Percentiles rank a stretch among this genome's conserved stretches.
These are phyloP conservation scores for Phoma sp. DNA, from an alignment of 2,329 filamentous ascomycete species.

Conservation along the genomic window DNA sequence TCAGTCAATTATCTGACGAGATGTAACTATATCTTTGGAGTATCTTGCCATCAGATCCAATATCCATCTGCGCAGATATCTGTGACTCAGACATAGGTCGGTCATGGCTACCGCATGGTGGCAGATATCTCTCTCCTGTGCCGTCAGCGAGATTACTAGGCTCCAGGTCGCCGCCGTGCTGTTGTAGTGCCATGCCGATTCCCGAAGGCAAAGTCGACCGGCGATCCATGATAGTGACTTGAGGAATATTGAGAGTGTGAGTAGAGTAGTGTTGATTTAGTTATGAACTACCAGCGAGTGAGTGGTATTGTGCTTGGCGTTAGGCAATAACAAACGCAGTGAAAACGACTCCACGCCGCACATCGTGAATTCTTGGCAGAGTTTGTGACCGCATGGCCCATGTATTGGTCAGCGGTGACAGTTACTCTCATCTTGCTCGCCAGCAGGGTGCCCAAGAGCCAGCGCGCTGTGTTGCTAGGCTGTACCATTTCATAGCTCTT, in stretches of 20 bases:
- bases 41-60: not conserved
- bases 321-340: conserved; percentile 14
- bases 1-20: not conserved
- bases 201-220: not conserved
- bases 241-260: not conserved
- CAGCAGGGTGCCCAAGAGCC: not conserved
- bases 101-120: not conserved
- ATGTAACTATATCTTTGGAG: not conserved
- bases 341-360: conserved; percentile 7
- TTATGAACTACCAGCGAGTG: not conserved
- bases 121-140: not conserved
- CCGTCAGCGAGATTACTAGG: not conserved
- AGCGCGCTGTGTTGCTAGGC: not conserved
- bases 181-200: not conserved
- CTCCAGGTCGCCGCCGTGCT: not conserved
- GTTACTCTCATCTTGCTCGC: not conserved
- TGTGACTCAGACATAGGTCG: not conserved
- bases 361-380: conserved; percentile 14
- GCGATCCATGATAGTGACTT: not conserved
- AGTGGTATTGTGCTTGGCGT: conserved; percentile 7
- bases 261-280: not conserved
- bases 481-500: conserved; percentile 1
- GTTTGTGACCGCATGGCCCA: not conserved
- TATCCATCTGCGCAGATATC: not conserved
- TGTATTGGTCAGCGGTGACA: not conserved